Evolutionary conservation across 768 basidiomycete species (phyloP), one percentile per base, ranked within the genome.

Genomic region (Suillus alpinus): DNA sequence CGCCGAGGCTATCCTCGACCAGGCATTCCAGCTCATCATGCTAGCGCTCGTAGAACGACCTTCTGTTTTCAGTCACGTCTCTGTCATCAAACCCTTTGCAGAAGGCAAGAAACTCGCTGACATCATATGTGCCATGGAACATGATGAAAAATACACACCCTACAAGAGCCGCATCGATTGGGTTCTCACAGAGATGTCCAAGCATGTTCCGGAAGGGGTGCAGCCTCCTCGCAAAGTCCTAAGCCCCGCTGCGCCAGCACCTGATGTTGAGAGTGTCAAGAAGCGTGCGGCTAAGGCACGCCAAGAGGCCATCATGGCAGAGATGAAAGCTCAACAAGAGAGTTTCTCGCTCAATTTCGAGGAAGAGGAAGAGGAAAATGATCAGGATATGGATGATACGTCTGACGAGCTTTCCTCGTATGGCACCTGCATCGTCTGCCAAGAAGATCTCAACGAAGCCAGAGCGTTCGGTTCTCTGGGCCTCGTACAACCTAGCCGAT

Each of bases 351-450:
- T 85, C 69, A 90, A 88, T 65, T 88, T 91, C 60, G 87, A 87
- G 52, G 89, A 92, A 56, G 88, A 85, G 6, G 88, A 88, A 6
- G 92, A 92, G 6, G 84, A 84, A 1, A 82, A 84, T 6, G 84
- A 82, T 68, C 78, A 79, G 37, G 82, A 82, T 9, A 69, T 75
- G 67, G 77, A 75, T 5, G 78, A 77, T 40, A 76, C 80, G 8
- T 76, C 73, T 1, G 81, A 81, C 18, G 77, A 80, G 51, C 69
- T 80, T 23, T 70, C 82, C 2, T 88, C 88, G 13, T 89, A 87
- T 62, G 96, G 96, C 2, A 90, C 89, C n/a, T 99, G 97, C 71
- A 98, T 99, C 63, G 95, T 98, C 10, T 99, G 97, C 66, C 97
- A 98, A 71, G 97, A 98, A 70, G 92, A 95, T 62, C 83, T 98